phyloP scores from a whole-genome alignment of 805 yeast species.

The Candida methanosorbosa region DNA sequence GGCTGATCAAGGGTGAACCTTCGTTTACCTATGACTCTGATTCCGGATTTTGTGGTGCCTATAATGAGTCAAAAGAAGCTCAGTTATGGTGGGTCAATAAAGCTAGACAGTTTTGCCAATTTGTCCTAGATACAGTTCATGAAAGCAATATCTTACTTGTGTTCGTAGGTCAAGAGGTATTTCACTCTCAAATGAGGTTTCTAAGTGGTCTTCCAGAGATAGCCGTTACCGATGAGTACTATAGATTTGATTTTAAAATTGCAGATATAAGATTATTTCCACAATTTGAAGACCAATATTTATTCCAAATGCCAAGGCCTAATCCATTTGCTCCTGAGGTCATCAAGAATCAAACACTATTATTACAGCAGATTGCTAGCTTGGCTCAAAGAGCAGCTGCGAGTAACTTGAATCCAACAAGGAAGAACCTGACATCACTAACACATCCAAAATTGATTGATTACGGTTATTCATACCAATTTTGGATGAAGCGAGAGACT shows the following conservation, averaged over 20 bases:
- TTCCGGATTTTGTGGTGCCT: conserved; percentile 18
- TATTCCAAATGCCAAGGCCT: conserved; percentile 17
- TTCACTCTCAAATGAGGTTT: too few species aligned
- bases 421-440: conserved; percentile 18
- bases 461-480: conserved; percentile 28
- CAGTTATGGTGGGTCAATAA: conserved; percentile 33
- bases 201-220: conserved; percentile 1
- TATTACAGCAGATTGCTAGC: conserved; percentile 17
- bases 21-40: conserved; percentile 22
- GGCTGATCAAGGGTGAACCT: conserved; percentile 33
- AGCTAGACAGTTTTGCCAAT: conserved; percentile 27
- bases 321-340: conserved; percentile 29
- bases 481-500: conserved; percentile 42
- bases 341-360: conserved; percentile 17
- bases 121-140: conserved; percentile 21
- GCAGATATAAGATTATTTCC: conserved; percentile 1
- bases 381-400: conserved; percentile 17
- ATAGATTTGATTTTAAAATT: conserved; percentile 32
- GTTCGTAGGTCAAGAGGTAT: conserved; percentile 21
- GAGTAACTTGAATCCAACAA: conserved; percentile 24
- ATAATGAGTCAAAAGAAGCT: conserved; percentile 22
- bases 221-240: conserved; percentile 30
- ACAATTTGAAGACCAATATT: background rate
- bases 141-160: conserved; percentile 25
- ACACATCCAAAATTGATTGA: conserved; percentile 29